Conservation (phyloP, 2,329 filamentous ascomycete species). For the Colletotrichum lindemuthianum region DNA sequence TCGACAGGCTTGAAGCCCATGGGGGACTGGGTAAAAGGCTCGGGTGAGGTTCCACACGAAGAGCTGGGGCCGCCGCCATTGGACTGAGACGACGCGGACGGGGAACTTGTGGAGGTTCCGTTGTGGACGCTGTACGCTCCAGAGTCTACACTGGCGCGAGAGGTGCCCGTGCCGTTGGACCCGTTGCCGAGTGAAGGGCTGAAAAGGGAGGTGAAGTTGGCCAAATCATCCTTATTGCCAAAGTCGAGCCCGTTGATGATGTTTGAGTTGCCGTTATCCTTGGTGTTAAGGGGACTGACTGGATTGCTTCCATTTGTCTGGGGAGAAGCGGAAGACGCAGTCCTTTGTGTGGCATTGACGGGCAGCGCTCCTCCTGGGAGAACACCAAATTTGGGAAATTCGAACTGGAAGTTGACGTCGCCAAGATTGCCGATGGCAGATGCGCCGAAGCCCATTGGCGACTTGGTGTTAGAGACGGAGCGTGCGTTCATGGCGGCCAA, state of each 20-base stretch:
- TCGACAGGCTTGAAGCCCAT: constrained; percentile 71
- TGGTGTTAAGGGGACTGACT: constrained; percentile 47
- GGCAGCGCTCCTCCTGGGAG: constrained; percentile 61
- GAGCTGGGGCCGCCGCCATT: constrained; percentile 69
- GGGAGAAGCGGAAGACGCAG: constrained; percentile 30
- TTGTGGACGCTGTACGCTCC: constrained; percentile 55
- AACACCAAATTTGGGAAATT: constrained; percentile 93
- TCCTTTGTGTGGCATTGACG: constrained; percentile 37
- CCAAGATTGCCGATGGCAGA: constrained; percentile 68
- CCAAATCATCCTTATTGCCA: constrained; percentile 58
- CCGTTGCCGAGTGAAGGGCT: constrained; percentile 61
- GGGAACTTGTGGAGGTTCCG: constrained; percentile 70
- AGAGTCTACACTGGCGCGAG: constrained; percentile 63
- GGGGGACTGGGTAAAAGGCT: constrained; percentile 78
- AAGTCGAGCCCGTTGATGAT: constrained; percentile 42
- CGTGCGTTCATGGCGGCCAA: constrained; percentile 66
- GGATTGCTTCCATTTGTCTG: constrained; percentile 42
- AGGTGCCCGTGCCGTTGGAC: constrained; percentile 51
- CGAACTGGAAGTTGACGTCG: constrained; percentile 90
- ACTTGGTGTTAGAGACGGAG: constrained; percentile 41
- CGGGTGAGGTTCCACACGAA: constrained; percentile 81
- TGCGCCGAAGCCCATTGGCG: constrained; percentile 58
- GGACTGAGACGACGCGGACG: constrained; percentile 70
- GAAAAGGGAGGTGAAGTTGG: constrained; percentile 68
- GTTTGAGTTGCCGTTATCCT: constrained; percentile 44